Conservation (phyloP, 805 yeast species). For the Schwanniomyces pseudopolymorphus region DNA sequence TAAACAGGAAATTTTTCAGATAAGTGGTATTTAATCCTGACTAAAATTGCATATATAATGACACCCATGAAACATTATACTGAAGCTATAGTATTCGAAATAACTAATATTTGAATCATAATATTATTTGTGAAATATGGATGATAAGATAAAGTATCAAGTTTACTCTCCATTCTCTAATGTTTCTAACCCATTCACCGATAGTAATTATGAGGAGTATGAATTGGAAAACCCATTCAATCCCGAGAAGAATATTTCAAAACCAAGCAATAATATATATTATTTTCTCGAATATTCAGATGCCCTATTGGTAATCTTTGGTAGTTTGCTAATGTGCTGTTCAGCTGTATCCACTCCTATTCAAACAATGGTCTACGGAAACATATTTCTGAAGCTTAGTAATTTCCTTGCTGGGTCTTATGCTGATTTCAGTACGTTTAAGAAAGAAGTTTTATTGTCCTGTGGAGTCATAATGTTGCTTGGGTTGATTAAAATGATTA, state of each 20-base stretch:
- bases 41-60: background rate
- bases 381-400: conserved; percentile 46
- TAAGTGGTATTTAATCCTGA: background rate
- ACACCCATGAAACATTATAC: background rate
- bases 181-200: conserved; percentile 3
- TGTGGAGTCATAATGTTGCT: conserved; percentile 33
- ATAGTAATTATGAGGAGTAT: conserved; percentile 1
- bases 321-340: conserved; percentile 38
- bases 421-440: conserved; percentile 19
- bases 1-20: background rate
- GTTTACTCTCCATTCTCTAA: conserved; percentile 1
- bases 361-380: conserved; percentile 65
- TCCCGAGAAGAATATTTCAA: background rate
- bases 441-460: conserved; percentile 21
- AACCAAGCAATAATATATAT: conserved; percentile 10
- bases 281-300: conserved; percentile 16
- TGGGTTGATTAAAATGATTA: conserved; percentile 30
- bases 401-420: conserved; percentile 29
- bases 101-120: background rate
- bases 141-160: background rate
- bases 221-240: background rate
- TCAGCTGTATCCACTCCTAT: conserved; percentile 62
- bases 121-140: background rate
- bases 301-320: conserved; percentile 16
- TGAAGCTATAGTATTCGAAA: no score